Base-by-base conservation (phyloP, 169 alveolate species). In the Eimeria acervulina region DNA sequence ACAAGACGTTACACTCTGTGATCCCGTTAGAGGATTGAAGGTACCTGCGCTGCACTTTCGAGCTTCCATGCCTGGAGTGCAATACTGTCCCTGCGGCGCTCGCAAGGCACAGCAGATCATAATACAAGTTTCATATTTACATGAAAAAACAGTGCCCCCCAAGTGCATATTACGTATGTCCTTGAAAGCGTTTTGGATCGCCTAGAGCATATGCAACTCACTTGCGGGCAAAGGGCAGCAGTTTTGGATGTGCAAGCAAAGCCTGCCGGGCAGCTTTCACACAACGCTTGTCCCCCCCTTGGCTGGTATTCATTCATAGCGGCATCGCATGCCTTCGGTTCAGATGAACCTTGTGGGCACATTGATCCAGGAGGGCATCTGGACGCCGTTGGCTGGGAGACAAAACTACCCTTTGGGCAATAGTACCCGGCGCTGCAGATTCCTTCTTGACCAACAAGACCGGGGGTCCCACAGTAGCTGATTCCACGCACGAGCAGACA, bases 31-130 rank as follows among this genome's bases (percentile, higher is more conserved):
- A 4, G 96, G 96, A 40, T 83, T 83, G 94, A 72, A 93, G 12
- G 85, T 93, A 12, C 94, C 94, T 8, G 76, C 72, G 13, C 83
- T 76, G 68, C 96, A 93, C 42, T 61, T 51, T 23, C 17, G 28
- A 2, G 96, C 91, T 63, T 63, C 40, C 96, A 63, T 61, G 28
- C 93, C 93, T 55, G 80, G 93, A n/a, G 93, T 42, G 93, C 93
- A 85, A 28, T 85, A 85, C 38, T 85, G 59, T 5, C 93, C 93
- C 93, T 85, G 93, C 40, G 80, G 66, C 42, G 47, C 28, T 0
- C 59, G 31, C 31, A 59, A 33, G 38, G 21, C 93, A 38, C 28
- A 59, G 40, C 31, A 52, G 47, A 21, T 40, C 52, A 21, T 26
- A 36, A 4, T 76, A 2, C 31, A 76, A 19, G 19, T 6, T 33